Evolutionary conservation across 352 stramenopile species (phyloP).

Genomic region (Phytopythium cucurbitacearum): DNA sequence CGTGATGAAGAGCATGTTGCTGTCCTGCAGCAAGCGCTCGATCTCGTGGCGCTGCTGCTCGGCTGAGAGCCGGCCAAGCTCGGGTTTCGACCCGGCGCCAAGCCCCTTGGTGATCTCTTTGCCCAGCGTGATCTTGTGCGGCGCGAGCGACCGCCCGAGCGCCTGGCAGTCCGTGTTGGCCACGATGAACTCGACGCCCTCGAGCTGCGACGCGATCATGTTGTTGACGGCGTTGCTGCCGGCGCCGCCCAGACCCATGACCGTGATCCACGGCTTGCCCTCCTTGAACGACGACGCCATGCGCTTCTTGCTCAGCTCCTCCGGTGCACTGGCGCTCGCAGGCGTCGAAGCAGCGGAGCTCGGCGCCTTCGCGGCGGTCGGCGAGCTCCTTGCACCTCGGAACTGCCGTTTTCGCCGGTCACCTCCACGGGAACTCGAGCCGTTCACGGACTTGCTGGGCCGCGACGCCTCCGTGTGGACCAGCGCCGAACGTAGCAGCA

Average conservation of each 20-base stretch:
- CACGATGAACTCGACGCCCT: slow-evolving; percentile 94
- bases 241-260: slow-evolving; percentile 79
- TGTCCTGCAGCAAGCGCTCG: slow-evolving; percentile 81
- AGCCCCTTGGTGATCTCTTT: slow-evolving; percentile 84
- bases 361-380: neutral
- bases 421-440: neutral
- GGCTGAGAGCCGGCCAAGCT: slow-evolving; percentile 76
- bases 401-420: slow-evolving; percentile 7
- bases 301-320: neutral
- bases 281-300: slow-evolving; percentile 59
- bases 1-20: slow-evolving; percentile 96
- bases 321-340: neutral
- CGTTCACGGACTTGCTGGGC: slow-evolving; percentile 1
- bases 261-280: slow-evolving; percentile 81
- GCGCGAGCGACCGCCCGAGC: slow-evolving; percentile 68
- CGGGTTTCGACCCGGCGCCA: slow-evolving; percentile 74
- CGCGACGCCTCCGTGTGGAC: slow-evolving; percentile 3
- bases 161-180: slow-evolving; percentile 95
- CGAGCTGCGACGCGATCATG: slow-evolving; percentile 85
- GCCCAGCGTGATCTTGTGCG: slow-evolving; percentile 79
- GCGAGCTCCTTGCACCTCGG: neutral
- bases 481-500: neutral
- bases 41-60: slow-evolving; percentile 90
- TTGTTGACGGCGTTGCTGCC: slow-evolving; percentile 89
- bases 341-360: neutral